A percentile compares a stretch with the other conserved stretches of the same genome.
These are phyloP conservation scores for Hypoxylon sp. DNA, from an alignment of 2,329 filamentous ascomycete genomes.

Conservation along the genomic window DNA sequence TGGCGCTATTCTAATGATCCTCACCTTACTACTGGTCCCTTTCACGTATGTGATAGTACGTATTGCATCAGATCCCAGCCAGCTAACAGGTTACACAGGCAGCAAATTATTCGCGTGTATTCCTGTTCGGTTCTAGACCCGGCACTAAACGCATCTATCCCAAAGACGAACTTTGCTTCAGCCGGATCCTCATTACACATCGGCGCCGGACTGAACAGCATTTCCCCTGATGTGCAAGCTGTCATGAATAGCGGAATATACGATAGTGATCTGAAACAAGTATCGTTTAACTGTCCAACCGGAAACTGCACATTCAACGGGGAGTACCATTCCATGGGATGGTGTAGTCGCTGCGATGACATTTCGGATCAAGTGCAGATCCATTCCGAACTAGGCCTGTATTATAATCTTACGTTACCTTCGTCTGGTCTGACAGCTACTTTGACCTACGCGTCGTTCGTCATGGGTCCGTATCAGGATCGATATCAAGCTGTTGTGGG, in stretches of 20 bases:
- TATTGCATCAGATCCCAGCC: not conserved
- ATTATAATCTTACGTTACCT: too few species aligned
- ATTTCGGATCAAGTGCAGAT: slow-evolving; percentile 14
- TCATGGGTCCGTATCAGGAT: too few species aligned
- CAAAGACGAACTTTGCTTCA: slow-evolving; percentile 10
- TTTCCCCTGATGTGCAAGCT: slow-evolving; percentile 4
- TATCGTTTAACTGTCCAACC: slow-evolving; percentile 6
- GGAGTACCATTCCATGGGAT: slow-evolving; percentile 12
- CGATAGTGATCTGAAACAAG: slow-evolving; percentile 2
- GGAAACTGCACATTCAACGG: slow-evolving; percentile 22
- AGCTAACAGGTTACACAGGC: slow-evolving; percentile 2
- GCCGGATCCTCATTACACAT: slow-evolving; percentile 10
- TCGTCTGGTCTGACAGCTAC: slow-evolving; percentile 14
- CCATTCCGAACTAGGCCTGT: slow-evolving; percentile 2
- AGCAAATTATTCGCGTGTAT: slow-evolving; percentile 19
- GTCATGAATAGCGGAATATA: slow-evolving; percentile 19
- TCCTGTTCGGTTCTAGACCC: slow-evolving; percentile 10
- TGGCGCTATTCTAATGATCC: slow-evolving; percentile 17
- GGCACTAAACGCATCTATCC: slow-evolving; percentile 13
- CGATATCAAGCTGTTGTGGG: too few species aligned
- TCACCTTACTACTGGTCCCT: slow-evolving; percentile 16
- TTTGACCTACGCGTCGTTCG: too few species aligned
- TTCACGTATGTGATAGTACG: slow-evolving; percentile 12
- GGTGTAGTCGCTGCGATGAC: slow-evolving; percentile 19
- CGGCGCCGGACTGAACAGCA: not conserved